Base-by-base conservation (phyloP, 352 stramenopile species). In the Pythium vanterpoolii region DNA sequence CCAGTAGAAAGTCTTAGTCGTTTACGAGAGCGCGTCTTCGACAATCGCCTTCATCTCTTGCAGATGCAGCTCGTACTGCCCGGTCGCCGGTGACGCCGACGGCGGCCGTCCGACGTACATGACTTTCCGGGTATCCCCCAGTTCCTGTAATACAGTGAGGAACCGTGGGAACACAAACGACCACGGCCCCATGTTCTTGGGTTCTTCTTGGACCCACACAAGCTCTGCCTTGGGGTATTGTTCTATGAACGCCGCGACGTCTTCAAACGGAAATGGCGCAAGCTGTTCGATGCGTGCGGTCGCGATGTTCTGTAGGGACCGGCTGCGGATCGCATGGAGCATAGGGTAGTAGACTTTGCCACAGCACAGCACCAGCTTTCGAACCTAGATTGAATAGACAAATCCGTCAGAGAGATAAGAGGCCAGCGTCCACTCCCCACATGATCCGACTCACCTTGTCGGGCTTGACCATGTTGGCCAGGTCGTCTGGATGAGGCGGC, bases 181-280 rank as follows among this genome's bases (percentile, higher is more conserved):
- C 75, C 96, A 99, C 26, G 91, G 84, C 19, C 98, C 98, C 96
- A 99, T 99, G 71, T 99, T 99, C 73, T 98, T 98, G 21, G 90
- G 96, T 65, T 98, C 97, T 71, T 99, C 97, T 72, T 99, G 98
- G 14, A 94, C 86, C 93, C 94, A 99, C 24, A 99, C 78, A 30
- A 99, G 75, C 59, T 97, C 72, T 13, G 97, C 97, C 60, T 99
- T 99, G 9, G 83, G 71, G 70, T 99, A 99, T 44, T 81, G 77
- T 26, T 75, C 71, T 14, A 89, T 83, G 55, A 84, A 90, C n/a
- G 89, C 69, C 13, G 96, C 97, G 39, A 99, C 85, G 36, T 96
- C 83, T 54, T 98, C 78, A 76, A 99, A 99, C 42, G 98, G 94
- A 74, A 99, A 99, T 27, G 98, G 98, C 34, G 96, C 94, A 60